phyloP scores from a whole-genome alignment of 176 grass and related monocot genomes.

The Alopecurus myosuroides region DNA sequence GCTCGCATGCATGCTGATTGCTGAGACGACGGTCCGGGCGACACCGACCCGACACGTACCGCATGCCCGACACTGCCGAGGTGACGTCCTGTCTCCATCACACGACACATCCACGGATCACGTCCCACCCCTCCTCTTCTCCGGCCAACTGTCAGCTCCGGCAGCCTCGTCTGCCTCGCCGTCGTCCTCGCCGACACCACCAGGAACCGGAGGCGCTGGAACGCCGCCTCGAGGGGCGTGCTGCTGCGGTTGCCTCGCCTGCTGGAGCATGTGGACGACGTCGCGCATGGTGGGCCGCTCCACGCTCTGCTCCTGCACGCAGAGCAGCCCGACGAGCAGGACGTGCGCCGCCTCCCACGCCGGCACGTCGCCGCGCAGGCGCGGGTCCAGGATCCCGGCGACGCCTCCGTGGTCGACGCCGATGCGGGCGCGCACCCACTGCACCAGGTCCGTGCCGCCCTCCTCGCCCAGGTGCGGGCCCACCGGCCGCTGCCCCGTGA shows the following conservation, averaged over 20 bases:
- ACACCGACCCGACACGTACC: background rate
- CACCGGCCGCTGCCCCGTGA: constrained; percentile 55
- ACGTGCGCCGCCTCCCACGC: constrained; percentile 52
- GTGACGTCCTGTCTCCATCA: background rate
- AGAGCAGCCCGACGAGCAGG: constrained; percentile 67
- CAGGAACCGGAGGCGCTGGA: background rate
- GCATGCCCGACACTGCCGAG: background rate
- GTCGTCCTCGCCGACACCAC: background rate
- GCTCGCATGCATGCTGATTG: background rate
- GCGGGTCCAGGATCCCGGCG: constrained; percentile 44
- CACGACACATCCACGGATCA: background rate
- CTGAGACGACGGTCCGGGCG: background rate
- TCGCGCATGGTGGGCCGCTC: constrained; percentile 83
- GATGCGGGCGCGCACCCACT: constrained; percentile 49
- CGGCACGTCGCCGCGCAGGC: constrained; percentile 51
- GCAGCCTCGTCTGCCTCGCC: background rate
- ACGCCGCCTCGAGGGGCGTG: background rate
- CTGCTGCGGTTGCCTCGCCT: constrained; percentile 29
- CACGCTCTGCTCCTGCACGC: constrained; percentile 79
- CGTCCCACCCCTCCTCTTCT: background rate
- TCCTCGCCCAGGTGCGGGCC: constrained; percentile 45
- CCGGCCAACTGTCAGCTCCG: background rate
- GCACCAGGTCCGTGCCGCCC: constrained; percentile 62
- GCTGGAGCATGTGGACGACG: constrained; percentile 81
- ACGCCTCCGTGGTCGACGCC: constrained; percentile 24